phyloP scores from a whole-genome alignment of 2,329 filamentous ascomycete species.

The Colletotrichum sp. region DNA sequence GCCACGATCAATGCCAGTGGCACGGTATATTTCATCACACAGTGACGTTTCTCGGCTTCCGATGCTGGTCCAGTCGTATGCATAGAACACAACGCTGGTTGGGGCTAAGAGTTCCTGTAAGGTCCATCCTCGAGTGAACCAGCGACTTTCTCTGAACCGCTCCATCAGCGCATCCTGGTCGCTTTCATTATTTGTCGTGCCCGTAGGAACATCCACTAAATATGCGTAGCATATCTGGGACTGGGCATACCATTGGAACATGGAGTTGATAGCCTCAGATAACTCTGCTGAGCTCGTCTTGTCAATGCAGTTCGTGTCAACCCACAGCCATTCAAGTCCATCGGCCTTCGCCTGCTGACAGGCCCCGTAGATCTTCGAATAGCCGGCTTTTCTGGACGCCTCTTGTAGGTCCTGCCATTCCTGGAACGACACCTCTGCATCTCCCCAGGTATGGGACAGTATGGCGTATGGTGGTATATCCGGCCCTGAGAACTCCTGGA shows the following conservation, averaged over 20 bases:
- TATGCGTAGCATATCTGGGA: slow-evolving; percentile 10
- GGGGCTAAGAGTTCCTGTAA: neutral
- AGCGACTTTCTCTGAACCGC: neutral
- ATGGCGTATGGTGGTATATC: slow-evolving; percentile 31
- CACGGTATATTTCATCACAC: neutral
- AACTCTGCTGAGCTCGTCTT: slow-evolving; percentile 7
- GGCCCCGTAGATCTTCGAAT: neutral
- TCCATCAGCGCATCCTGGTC: neutral
- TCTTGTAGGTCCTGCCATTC: neutral
- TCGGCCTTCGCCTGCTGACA: neutral
- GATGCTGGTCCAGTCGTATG: neutral
- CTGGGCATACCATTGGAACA: slow-evolving; percentile 14
- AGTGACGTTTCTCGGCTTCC: neutral
- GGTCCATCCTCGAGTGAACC: neutral
- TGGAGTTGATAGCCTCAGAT: neutral
- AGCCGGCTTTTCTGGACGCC: neutral
- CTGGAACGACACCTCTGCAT: slow-evolving; percentile 30
- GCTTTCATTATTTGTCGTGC: slow-evolving; percentile 5
- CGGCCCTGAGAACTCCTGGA: neutral
- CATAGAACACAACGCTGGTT: neutral
- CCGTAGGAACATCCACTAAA: slow-evolving; percentile 6
- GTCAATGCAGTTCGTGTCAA: neutral
- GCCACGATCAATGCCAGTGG: neutral
- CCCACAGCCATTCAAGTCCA: neutral
- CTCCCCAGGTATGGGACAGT: slow-evolving; percentile 33